Evolutionary conservation across 345 rosid genomes (phyloP), one percentile per base, ranked within the genome.

Genomic region (Combretum micranthum): DNA sequence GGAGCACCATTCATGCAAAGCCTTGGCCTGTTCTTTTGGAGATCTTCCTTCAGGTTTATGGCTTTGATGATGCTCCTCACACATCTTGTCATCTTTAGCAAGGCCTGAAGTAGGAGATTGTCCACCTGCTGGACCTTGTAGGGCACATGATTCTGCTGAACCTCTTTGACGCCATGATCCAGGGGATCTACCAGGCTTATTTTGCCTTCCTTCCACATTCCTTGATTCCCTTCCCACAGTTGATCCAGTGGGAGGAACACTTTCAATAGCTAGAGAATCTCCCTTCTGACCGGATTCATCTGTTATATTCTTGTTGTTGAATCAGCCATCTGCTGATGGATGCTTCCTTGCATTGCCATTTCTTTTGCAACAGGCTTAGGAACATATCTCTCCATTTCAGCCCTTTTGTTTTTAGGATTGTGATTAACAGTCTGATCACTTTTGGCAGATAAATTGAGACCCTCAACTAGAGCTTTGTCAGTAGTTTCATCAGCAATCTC

Each of bases 351-450:
- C 71, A 81, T 86, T 60, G 90, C 76, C 83, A 78, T 74, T 81
- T 90, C 97, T 74, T 94, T 90, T 60, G 87, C 93, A 56, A 76
- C 83, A 64, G 95, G 92, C 76, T 87, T 94, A 12, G 96, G 85
- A 45, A 87, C 64, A 37, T 90, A 87, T 62, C 95, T 85, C 80
- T 90, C 97, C 56, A 90, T 77, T 75, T 94, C 99, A 22, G 87
- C 88, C 61, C 95, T 84, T 81, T 84, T 94, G 69, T 68, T 77
- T 72, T 77, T 87, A 46, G 81, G 60, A 77, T 64, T 85, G 69
- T 62, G 84, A 70, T 66, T 88, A 56, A 75, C 76, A 53, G 72
- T 82, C 65, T 75, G 71, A 59, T 73, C 83, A 50, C 66, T 86
- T 74, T 77, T 84, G 20, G 65, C 44, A 14, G 78, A 64, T 20